phyloP scores from a whole-genome alignment of 495 filamentous ascomycete species.

The Penicillium roqueforti region DNA sequence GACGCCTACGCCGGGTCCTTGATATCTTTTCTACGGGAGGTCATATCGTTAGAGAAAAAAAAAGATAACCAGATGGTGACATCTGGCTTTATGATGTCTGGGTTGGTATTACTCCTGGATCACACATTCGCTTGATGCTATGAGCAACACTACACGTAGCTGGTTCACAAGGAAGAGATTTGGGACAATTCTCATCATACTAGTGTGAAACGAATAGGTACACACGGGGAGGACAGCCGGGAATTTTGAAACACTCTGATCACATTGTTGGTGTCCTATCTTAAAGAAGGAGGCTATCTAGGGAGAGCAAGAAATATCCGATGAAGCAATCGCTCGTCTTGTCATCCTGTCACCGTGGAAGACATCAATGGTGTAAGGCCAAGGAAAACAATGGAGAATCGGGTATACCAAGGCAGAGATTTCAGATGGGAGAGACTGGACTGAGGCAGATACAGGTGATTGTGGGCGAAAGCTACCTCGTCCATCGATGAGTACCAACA shows the following conservation, averaged over 20 bases:
- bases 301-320: background rate
- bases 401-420: background rate
- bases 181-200: background rate
- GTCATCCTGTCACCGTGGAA: slow-evolving; percentile 1
- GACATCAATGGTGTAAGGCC: background rate
- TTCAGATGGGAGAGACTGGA: background rate
- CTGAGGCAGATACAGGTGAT: background rate
- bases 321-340: background rate
- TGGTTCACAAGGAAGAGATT: background rate
- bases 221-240: background rate
- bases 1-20: slow-evolving; percentile 41
- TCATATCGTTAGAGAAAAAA: too few species aligned
- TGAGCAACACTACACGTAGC: background rate
- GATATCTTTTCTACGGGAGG: slow-evolving; percentile 7
- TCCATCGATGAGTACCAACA: background rate
- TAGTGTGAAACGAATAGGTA: background rate
- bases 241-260: background rate
- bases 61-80: background rate
- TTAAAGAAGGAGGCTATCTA: background rate
- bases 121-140: background rate
- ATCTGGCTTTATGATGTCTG: background rate
- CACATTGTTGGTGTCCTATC: background rate
- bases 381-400: background rate
- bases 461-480: background rate
- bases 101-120: background rate